Base-by-base conservation (phyloP, 306 rosid species). In the Spatholobus suberectus region DNA sequence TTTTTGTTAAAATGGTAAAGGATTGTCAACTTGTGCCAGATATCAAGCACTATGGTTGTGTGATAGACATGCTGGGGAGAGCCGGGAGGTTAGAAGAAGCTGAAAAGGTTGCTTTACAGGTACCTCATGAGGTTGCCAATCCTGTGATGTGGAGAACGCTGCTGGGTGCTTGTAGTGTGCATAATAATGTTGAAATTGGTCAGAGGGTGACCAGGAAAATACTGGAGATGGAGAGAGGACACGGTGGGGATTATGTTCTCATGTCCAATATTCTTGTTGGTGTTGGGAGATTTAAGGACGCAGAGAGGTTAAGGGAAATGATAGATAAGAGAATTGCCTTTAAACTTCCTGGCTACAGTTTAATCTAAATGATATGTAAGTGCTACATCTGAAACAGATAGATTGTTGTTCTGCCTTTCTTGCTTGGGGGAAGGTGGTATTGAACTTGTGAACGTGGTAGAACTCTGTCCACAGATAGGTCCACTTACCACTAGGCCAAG, bases 151-250 rank as follows among this genome's bases (percentile, higher is more conserved):
- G 70, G 70, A 29, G 70, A 21, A 62, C 70, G 21, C 20, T 62
- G 21, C 21, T 62, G 23, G 70, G 41, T 29, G 41, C 68, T 61
- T 61, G 68, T 13, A 61, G 38, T 61, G 68, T 61, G 13, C 70
- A 62, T 62, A 62, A 62, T 29, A 62, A 62, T 62, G 70, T 32
- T 62, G 70, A 62, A 29, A 62, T 62, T 29, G 70, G 70, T 62
- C 41, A 62, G 41, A 32, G 40, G 41, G 70, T 62, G 23, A 62
- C 12, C 41, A 62, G 13, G 21, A 62, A 15, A 29, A 32, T 62
- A 62, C 41, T 62, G 9, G 70, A 29, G 40, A 62, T 62, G 70
- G 70, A 62, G 70, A 62, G 70, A 29, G 41, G 70, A 32, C 41
- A 62, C 21, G 41, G 70, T 32, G 70, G 41, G 21, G 70, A 62